Evolutionary conservation across 768 basidiomycete genomes (phyloP), one percentile per base, ranked within the genome.

Genomic region (Coprinopsis cinerea): DNA sequence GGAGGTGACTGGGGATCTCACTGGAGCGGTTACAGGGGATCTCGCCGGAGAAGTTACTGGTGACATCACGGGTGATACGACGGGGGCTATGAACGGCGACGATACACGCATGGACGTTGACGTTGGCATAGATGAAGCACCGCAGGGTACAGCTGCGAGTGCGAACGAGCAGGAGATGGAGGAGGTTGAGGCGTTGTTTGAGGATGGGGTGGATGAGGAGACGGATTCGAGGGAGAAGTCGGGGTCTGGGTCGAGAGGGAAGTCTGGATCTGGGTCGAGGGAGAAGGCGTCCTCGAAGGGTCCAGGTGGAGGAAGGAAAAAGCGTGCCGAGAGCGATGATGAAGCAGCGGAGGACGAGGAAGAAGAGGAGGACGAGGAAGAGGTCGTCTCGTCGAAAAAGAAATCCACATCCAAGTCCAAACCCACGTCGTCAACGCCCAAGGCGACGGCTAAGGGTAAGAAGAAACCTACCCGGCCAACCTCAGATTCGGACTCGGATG

Each of bases 141-240:
- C 22, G 20, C 22, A 7, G 24, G 17, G 41, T 22, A 10, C 22
- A 6, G 24, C 20, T 10, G 7, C 37, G 11, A 39, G 37, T 13
- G 37, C 37, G 18, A 39, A 13, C 18, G 41, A 43, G 23, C 5
- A 23, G 23, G 41, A 43, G 24, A 4, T 25, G 41, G 41, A 43
- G 41, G 41, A 43, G 23, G 41, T 43, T 5, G 6, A 43, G 41
- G 23, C 18, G 41, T 25, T 43, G 41, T 43, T 43, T 43, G 41
- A 43, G 5, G 41, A 43, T 10, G 56, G 48, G 27, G 56, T 52
- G 13, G 58, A 59, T 35, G 41, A 43, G 5, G 18, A 24, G 41
- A 11, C 18, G 41, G 23, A 26, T 5, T 17, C 23, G 41, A 5
- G 13, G 20, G 37, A 17, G 37, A 39, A 39, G 37, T 7, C 9